Evolutionary conservation across 2,329 filamentous ascomycete species (phyloP), one percentile per base, ranked within the genome.

Genomic region (Trichoderma simmonsii): DNA sequence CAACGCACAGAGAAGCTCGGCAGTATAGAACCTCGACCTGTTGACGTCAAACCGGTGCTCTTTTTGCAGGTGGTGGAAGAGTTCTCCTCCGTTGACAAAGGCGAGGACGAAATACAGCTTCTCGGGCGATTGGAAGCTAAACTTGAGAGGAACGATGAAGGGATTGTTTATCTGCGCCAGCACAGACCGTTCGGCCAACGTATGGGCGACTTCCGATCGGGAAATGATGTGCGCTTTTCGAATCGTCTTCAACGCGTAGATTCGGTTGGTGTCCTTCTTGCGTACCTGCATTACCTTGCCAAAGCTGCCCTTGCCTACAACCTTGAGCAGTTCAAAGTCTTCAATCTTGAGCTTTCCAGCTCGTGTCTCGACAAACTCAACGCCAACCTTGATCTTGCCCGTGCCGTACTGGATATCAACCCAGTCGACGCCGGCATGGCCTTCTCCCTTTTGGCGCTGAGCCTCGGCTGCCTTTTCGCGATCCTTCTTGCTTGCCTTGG

Each of bases 231-330:
- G 95, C 72, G 95, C 95, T 84, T 99, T 99, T 79, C 95, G 94
- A 79, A 99, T 96, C n/a, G 95, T 98, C 88, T 99, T 99, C 79
- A 99, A 90, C 70, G 96, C 96, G 83, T 99, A 99, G 82, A 99
- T 98, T 79, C 96, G 95, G 80, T 91, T 92, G 39, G 96, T 99
- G 84, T 99, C 95, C 83, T 96, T 96, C 87, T 99, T 99, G 85
- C 93, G 91, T 79, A 99, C 96, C 85, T 98, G 95, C 94, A 98
- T 98, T 81, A 98, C 96, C 85, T 98, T 98, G 83, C 96, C 96
- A 82, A 98, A 98, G 83, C 94, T 98, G 75, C 96, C 96, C 84
- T 98, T 98, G 74, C 96, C 96, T 30, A 99, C 95, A 8, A 99
- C 95, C 86, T 98, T 99, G 81, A 99, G 89, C 75, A 99, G 87